phyloP scores from a whole-genome alignment of 2,329 filamentous ascomycete genomes.

The Trichoderma gracile region DNA sequence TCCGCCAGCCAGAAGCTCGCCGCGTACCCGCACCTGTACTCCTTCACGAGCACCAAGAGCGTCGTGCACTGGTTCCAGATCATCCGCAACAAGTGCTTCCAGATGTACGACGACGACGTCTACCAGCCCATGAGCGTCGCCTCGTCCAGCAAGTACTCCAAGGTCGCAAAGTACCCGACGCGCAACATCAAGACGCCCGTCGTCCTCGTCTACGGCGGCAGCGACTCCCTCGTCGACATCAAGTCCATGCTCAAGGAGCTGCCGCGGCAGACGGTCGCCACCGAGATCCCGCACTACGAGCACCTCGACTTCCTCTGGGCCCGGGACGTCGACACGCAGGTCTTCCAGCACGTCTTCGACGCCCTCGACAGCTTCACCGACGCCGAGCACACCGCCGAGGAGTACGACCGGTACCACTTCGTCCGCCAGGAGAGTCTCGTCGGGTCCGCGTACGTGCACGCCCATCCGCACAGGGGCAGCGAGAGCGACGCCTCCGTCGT shows the following conservation, averaged over 20 bases:
- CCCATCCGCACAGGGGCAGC: conserved; percentile 36
- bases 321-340: conserved; percentile 75
- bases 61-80: conserved; percentile 99
- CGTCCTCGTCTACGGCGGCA: conserved; percentile 89
- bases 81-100: conserved; percentile 92
- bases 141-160: conserved; percentile 81
- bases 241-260: conserved; percentile 87
- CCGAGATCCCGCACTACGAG: conserved; percentile 88
- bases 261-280: conserved; percentile 80
- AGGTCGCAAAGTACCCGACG: conserved; percentile 93
- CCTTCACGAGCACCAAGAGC: conserved; percentile 93
- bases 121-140: conserved; percentile 72
- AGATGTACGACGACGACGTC: conserved; percentile 97
- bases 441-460: conserved; percentile 38
- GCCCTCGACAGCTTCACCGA: conserved; percentile 73
- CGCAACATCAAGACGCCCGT: conserved; percentile 96
- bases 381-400: conserved; percentile 58
- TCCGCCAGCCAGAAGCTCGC: conserved; percentile 85
- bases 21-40: conserved; percentile 93
- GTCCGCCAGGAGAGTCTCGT: conserved; percentile 55
- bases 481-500: conserved; percentile 43
- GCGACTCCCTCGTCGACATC: conserved; percentile 92
- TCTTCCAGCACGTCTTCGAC: conserved; percentile 90
- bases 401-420: conserved; percentile 59
- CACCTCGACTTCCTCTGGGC: conserved; percentile 98